Percentiles rank a stretch among this genome's conserved stretches.
These are phyloP conservation scores for Thalassiosira profunda DNA, from an alignment of 108 stramenopile species.

Conservation along the genomic window DNA sequence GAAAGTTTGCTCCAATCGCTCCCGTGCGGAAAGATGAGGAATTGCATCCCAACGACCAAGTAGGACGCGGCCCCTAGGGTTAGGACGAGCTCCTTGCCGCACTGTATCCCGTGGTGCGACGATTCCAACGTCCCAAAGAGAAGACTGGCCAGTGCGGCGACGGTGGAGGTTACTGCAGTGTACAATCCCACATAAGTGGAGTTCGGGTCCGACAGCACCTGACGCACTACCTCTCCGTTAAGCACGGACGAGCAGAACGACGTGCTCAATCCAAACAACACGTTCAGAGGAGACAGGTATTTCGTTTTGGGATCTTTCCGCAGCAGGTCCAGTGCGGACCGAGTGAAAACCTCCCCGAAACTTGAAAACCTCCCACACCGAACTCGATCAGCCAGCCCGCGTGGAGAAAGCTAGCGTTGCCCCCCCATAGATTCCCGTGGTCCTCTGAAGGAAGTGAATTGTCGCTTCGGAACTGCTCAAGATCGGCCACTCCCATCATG, in stretches of 20 bases:
- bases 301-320: constrained; percentile 77
- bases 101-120: not conserved
- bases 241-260: constrained; percentile 78
- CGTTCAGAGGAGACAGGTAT: constrained; percentile 79
- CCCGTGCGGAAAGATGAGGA: constrained; percentile 55
- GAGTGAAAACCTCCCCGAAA: too few species aligned
- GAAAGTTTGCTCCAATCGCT: constrained; percentile 42
- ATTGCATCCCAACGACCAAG: constrained; percentile 59
- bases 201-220: constrained; percentile 58
- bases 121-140: constrained; percentile 56
- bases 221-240: constrained; percentile 75
- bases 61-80: constrained; percentile 66
- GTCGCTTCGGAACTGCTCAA: too few species aligned
- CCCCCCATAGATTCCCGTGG: too few species aligned
- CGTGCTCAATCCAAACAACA: constrained; percentile 73
- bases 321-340: constrained; percentile 70
- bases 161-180: constrained; percentile 51
- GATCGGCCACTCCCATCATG: constrained; percentile 47
- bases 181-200: constrained; percentile 70
- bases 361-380: too few species aligned
- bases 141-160: constrained; percentile 66
- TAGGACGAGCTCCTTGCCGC: constrained; percentile 65
- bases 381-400: too few species aligned
- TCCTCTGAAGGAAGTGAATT: not conserved
- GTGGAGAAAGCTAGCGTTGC: too few species aligned